A percentile compares a stretch with the other conserved stretches of the same genome.
Evolutionary conservation across 2,329 filamentous ascomycete genomes (phyloP).

Genomic region (Xylaria sp.): DNA sequence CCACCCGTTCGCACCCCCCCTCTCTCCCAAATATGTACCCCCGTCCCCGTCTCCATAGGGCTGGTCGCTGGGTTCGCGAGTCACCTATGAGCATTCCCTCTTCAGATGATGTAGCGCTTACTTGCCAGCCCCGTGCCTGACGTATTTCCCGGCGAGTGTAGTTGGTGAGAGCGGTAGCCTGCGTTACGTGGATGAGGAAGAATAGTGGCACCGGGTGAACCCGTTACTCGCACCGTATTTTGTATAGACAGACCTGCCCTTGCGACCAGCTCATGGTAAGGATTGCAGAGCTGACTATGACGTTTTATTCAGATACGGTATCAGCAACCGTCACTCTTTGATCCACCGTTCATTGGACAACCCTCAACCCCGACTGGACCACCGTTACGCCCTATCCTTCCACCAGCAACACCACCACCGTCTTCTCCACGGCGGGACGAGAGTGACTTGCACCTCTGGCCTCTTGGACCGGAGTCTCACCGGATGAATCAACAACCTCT

Average conservation of each 20-base stretch:
- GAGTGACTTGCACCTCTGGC: slow-evolving; percentile 49
- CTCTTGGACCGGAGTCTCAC: slow-evolving; percentile 51
- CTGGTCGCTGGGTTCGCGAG: slow-evolving; percentile 29
- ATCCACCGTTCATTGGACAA: slow-evolving; percentile 34
- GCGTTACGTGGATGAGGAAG: slow-evolving; percentile 20
- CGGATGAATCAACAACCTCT: slow-evolving; percentile 60
- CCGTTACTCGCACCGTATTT: slow-evolving; percentile 3
- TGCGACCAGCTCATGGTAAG: slow-evolving; percentile 13
- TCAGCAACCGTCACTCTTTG: slow-evolving; percentile 39
- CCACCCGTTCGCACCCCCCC: slow-evolving; percentile 35
- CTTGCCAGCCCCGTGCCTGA: slow-evolving; percentile 20
- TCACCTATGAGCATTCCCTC: slow-evolving; percentile 12
- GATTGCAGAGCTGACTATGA: slow-evolving; percentile 28
- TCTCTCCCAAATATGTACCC: slow-evolving; percentile 7
- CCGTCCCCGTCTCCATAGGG: slow-evolving; percentile 36
- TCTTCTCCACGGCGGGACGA: slow-evolving; percentile 43
- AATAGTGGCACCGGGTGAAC: slow-evolving; percentile 5
- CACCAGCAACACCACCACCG: slow-evolving; percentile 36
- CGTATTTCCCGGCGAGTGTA: slow-evolving; percentile 28
- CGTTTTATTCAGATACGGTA: slow-evolving; percentile 39
- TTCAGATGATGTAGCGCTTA: slow-evolving; percentile 19
- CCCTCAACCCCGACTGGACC: slow-evolving; percentile 35
- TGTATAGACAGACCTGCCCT: slow-evolving; percentile 15
- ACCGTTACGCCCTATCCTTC: slow-evolving; percentile 35
- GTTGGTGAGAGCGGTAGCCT: slow-evolving; percentile 27